Evolutionary conservation across 768 basidiomycete species (phyloP), one percentile per base, ranked within the genome.

Genomic region (Russula sp.): DNA sequence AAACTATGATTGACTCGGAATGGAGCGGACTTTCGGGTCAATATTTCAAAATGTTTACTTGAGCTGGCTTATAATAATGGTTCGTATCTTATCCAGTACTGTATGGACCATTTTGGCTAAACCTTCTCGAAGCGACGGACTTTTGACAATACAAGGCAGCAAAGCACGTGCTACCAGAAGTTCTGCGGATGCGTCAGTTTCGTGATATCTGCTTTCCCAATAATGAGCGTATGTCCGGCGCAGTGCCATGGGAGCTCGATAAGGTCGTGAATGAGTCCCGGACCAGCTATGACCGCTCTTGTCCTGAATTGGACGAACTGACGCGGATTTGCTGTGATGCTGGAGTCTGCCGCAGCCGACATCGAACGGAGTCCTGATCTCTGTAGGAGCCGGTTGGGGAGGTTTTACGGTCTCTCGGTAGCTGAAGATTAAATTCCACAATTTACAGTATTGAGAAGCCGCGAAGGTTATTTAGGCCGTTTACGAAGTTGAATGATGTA

Each of bases 221-320:
- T 54, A 42, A 65, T 53, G 69, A 57, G 13, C 73, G 64, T 32
- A 68, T 61, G 14, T 69, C 75, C 1, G 69, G 72, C 49, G 54
- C 60, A 36, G 72, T 71, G n/a, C 78, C 87, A 13, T 69, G 76
- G 48, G 74, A 75, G 36, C 82, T 92, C 7, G 94, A n/a, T n/a
- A n/a, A n/a, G 94, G 74, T 94, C 59, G 92, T 95, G 89, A 84
- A 92, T 70, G 85, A 85, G 59, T 90, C 87, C 20, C 91, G 93
- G 72, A 75, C 75, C 51, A 87, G 85, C 70, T 94, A 81, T 71
- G 86, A 94, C 65, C 93, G 90, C 75, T 90, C 89, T 9, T 89
- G 89, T 71, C 81, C 84, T 1, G 90, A 95, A 75, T 76, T 94
- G 20, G 84, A 96, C 71, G 76, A 84, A 70, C 80, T 95, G 10